These are phyloP conservation scores for Russula foetens DNA, from an alignment of 768 basidiomycete species.

Conservation along the genomic window DNA sequence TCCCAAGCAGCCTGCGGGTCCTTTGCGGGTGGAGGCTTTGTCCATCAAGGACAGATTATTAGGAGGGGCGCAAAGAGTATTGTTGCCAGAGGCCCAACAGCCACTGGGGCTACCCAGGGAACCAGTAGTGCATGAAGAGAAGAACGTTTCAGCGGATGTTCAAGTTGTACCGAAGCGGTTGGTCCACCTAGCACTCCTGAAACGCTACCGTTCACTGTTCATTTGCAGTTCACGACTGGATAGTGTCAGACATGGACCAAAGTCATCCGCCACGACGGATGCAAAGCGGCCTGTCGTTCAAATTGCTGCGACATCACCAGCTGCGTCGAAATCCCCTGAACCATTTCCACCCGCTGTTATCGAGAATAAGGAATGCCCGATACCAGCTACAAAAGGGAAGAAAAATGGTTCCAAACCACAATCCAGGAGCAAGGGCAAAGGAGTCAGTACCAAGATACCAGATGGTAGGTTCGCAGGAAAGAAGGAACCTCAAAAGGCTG, in stretches of 20 bases:
- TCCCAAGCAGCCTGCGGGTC: neutral
- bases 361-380: neutral
- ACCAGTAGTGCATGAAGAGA: neutral
- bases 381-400: neutral
- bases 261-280: neutral
- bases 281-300: constrained; percentile 8
- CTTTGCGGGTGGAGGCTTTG: constrained; percentile 1
- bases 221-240: constrained; percentile 4
- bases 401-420: neutral
- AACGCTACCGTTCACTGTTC: neutral
- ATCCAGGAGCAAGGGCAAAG: neutral
- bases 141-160: neutral
- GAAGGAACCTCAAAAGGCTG: neutral
- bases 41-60: constrained; percentile 12
- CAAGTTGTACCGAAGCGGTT: neutral
- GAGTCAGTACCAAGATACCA: neutral
- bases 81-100: constrained; percentile 5
- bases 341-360: neutral
- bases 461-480: neutral
- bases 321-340: neutral
- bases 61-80: constrained; percentile 10
- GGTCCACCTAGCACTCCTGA: neutral
- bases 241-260: constrained; percentile 13
- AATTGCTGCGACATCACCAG: neutral
- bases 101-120: neutral